A percentile compares a stretch with the other conserved stretches of the same genome.
phyloP scores from a whole-genome alignment of 2,329 filamentous ascomycete genomes.

The Colletotrichum sp. region DNA sequence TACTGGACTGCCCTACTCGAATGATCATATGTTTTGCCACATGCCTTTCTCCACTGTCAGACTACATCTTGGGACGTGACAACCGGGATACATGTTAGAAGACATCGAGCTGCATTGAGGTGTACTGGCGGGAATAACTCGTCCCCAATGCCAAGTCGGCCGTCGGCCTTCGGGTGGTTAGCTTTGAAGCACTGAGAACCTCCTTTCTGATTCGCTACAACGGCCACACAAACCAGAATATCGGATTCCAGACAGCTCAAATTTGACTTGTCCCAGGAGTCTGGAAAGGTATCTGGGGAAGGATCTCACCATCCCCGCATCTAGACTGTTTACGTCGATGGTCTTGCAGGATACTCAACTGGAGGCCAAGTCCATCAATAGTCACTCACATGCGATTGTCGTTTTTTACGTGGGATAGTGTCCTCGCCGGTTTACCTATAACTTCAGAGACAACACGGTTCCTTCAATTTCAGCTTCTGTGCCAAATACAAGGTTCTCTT shows the following conservation, averaged over 20 bases:
- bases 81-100: not conserved
- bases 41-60: not conserved
- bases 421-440: not conserved
- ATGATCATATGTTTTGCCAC: not conserved
- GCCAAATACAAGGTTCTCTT: not conserved
- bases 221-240: not conserved
- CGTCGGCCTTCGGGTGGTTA: not conserved
- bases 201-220: not conserved
- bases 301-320: not conserved
- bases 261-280: not conserved
- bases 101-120: not conserved
- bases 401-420: not conserved
- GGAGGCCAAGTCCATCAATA: not conserved
- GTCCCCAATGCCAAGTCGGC: not conserved
- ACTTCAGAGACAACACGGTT: not conserved
- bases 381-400: not conserved
- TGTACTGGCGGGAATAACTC: not conserved
- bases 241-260: not conserved
- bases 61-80: not conserved
- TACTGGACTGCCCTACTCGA: not conserved
- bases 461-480: not conserved
- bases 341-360: not conserved
- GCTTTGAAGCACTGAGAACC: not conserved
- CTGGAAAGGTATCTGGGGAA: not conserved
- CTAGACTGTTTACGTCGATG: not conserved